Evolutionary conservation across 73 alveolate genomes (phyloP), one percentile per base, ranked within the genome.

Genomic region (Symbiodinium natans): DNA sequence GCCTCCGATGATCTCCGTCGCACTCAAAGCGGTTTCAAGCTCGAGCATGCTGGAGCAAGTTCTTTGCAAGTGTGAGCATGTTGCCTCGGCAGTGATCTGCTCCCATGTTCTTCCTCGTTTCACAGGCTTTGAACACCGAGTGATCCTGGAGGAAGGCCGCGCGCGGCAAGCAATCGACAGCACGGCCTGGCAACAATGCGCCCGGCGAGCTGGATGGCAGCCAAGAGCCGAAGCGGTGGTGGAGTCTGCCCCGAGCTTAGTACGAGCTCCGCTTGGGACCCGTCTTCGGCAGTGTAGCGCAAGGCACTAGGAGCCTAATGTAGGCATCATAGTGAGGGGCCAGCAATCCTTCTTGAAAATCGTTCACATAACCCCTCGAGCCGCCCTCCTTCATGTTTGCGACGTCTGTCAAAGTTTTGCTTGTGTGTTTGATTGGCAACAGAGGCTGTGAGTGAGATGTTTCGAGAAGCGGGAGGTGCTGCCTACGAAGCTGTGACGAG

Each of bases 171-270:
- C 80, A 5, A 39, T 25, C 40, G 73, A 59, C 29, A 40, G 71
- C 43, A 39, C 29, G 33, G 73, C 73, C 13, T 88, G 95, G 95
- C 95, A 88, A 75, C 95, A 63, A 63, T 23, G 25, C 33, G 95
- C 95, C 2, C 95, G 95, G 31, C 95, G 95, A 1, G 95, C 95
- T 23, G 95, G 95, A 5, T 88, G 95, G 95, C 95, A 88, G 74
- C 95, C 95, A 1, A 59, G 95, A 38, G 95, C 95, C 8, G 95
- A 88, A 63, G 95, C 95, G 29, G 95, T 82, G 42, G 95, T 88
- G 27, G 95, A 88, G 25, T 56, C 73, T 38, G 95, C 41, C 73
- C 13, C 8, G 95, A 33, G 48, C 95, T 63, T 33, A 88, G 84
- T n/a, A n/a, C 71, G 31, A 29, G 59, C 23, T 21, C 23, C 15